Conservation (phyloP, 768 basidiomycete species). For the Lactarius evosmus region DNA sequence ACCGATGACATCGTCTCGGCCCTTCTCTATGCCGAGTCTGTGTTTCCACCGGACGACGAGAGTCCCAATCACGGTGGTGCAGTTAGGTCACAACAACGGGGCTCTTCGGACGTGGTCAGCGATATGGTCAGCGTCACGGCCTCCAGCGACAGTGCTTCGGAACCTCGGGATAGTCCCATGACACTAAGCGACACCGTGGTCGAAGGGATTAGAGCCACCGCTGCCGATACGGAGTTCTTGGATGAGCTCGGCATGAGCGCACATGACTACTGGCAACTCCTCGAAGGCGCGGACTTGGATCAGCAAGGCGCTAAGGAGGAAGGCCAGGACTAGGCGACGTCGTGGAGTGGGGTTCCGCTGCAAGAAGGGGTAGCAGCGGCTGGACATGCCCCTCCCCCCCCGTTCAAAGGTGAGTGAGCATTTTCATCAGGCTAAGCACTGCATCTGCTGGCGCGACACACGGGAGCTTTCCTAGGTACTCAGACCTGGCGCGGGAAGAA, state of each 20-base stretch:
- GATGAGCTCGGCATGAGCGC: conserved; percentile 17
- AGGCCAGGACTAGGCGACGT: neutral
- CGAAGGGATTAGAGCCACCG: conserved; percentile 29
- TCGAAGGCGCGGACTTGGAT: neutral
- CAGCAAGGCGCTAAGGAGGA: neutral
- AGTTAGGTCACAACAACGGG: neutral
- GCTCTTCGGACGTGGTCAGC: neutral
- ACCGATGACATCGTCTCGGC: neutral
- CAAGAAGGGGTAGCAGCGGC: neutral
- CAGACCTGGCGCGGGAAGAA: conserved; percentile 5
- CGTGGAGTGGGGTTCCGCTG: neutral
- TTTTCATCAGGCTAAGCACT: neutral
- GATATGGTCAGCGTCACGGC: neutral
- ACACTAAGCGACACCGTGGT: conserved; percentile 16
- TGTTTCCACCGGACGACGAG: neutral
- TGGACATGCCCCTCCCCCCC: neutral
- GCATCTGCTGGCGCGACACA: conserved; percentile 1
- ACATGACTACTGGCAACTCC: conserved; percentile 10
- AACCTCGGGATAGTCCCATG: neutral
- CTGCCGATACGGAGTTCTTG: conserved; percentile 30
- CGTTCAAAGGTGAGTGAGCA: conserved; percentile 16
- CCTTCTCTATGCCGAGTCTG: conserved; percentile 3
- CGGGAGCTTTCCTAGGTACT: neutral
- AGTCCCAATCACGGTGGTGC: neutral
- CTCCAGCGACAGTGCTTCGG: neutral